Conservation (phyloP, 257 asterid species). For the Salvia miltiorrhiza region DNA sequence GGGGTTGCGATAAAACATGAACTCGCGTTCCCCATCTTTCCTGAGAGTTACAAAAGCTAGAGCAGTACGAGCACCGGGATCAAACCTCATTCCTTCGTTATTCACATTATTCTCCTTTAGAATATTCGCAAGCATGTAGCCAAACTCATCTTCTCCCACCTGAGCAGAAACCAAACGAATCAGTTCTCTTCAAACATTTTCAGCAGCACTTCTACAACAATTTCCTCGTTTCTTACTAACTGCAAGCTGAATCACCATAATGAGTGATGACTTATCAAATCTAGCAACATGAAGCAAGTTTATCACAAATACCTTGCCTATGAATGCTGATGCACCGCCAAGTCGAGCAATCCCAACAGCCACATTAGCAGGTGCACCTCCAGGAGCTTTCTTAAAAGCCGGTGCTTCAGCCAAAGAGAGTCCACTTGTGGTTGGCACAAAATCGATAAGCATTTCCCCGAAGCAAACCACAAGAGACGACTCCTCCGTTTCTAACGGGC, state of each 20-base stretch:
- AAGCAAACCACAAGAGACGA: slow-evolving; percentile 86
- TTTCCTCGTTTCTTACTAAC: not conserved
- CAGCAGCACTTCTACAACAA: not conserved
- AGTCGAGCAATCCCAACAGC: slow-evolving; percentile 99
- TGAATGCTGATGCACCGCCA: slow-evolving; percentile 92
- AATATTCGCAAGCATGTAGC: slow-evolving; percentile 94
- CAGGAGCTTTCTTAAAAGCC: slow-evolving; percentile 94
- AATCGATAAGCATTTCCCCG: slow-evolving; percentile 98
- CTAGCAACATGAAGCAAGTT: not conserved
- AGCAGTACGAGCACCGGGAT: slow-evolving; percentile 98
- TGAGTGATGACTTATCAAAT: not conserved
- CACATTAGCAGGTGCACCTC: slow-evolving; percentile 99
- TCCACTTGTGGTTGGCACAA: slow-evolving; percentile 88
- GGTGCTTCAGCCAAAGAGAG: slow-evolving; percentile 91
- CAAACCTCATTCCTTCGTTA: slow-evolving; percentile 88
- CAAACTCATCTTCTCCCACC: slow-evolving; percentile 99
- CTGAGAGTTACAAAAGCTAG: slow-evolving; percentile 91
- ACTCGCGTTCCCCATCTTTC: slow-evolving; percentile 95
- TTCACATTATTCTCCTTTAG: slow-evolving; percentile 88
- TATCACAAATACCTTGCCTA: slow-evolving; percentile 68
- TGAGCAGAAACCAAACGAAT: slow-evolving; percentile 25
- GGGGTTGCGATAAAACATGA: slow-evolving; percentile 98
- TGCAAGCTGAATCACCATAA: not conserved
- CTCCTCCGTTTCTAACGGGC: slow-evolving; percentile 48
- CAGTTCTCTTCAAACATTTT: not conserved